These are phyloP conservation scores for Boletus rubroflammeus DNA, from an alignment of 768 basidiomycete species.

Conservation along the genomic window DNA sequence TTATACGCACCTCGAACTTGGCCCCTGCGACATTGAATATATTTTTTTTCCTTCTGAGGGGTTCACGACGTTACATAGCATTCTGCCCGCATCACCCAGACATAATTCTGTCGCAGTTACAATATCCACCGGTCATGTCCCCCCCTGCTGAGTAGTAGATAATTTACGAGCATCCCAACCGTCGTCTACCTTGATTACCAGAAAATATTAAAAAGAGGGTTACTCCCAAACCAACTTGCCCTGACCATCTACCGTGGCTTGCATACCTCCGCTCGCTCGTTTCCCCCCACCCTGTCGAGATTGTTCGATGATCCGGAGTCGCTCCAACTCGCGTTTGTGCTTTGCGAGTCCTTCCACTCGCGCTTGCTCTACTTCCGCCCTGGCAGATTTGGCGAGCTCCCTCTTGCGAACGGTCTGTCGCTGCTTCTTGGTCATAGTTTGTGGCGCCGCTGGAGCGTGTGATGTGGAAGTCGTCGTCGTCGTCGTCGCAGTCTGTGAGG, in stretches of 20 bases:
- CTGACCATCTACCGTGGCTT: conserved; percentile 50
- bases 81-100: conserved; percentile 13
- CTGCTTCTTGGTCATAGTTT: conserved; percentile 61
- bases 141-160: conserved; percentile 18
- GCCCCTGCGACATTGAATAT: too few species aligned
- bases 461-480: conserved; percentile 10
- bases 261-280: conserved; percentile 54
- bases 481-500: conserved; percentile 4
- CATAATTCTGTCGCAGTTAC: conserved; percentile 11
- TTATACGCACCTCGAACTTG: conserved; percentile 9
- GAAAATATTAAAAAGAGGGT: background rate
- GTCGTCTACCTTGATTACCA: conserved; percentile 8
- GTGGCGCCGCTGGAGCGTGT: conserved; percentile 34
- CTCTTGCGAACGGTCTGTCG: conserved; percentile 61
- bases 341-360: conserved; percentile 48
- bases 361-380: conserved; percentile 51
- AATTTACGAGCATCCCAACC: conserved; percentile 14
- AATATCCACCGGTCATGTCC: conserved; percentile 9
- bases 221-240: conserved; percentile 60
- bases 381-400: conserved; percentile 56
- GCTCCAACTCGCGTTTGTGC: conserved; percentile 62
- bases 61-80: conserved; percentile 25
- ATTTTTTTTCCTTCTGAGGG: conserved; percentile 7
- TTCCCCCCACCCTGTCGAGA: conserved; percentile 27
- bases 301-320: conserved; percentile 46